Evolutionary conservation across 176 grass and related monocot species (phyloP).

Genomic region (Aegilops umbellulata): DNA sequence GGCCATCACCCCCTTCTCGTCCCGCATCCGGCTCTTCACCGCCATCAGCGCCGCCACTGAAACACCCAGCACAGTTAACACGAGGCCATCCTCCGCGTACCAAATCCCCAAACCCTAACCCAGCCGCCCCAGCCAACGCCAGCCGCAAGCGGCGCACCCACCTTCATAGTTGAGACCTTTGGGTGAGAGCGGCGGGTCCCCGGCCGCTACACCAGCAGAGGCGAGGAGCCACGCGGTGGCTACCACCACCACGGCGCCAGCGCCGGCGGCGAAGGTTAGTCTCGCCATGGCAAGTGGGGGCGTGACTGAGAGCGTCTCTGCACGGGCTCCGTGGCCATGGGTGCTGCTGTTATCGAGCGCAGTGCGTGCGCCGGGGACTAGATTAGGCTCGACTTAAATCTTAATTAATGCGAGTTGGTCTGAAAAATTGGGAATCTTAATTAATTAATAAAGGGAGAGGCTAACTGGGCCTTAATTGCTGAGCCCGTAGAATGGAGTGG

Average conservation of each 20-base stretch:
- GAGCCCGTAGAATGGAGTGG: neutral
- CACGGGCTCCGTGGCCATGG: constrained; percentile 41
- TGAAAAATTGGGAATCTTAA: constrained; percentile 10
- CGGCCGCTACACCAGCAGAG: constrained; percentile 15
- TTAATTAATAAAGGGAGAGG: constrained; percentile 1
- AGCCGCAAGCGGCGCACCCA: neutral
- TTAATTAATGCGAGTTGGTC: constrained; percentile 20
- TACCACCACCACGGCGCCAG: neutral
- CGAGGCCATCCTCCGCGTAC: neutral
- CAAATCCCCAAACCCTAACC: neutral
- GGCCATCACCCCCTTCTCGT: constrained; percentile 69
- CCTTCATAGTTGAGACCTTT: constrained; percentile 98
- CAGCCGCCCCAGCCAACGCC: neutral
- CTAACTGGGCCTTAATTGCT: constrained; percentile 22
- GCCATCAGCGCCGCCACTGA: constrained; percentile 96
- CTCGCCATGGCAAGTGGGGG: constrained; percentile 23
- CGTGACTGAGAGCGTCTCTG: neutral
- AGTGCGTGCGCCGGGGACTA: constrained; percentile 8
- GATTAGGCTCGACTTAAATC: neutral
- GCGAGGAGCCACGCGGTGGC: constrained; percentile 4
- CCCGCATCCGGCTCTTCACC: constrained; percentile 87
- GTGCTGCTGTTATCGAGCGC: constrained; percentile 35
- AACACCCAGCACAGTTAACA: neutral
- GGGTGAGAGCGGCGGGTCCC: constrained; percentile 86
- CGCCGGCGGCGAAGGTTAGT: neutral